These are phyloP conservation scores for Alternaria sp. DNA, from an alignment of 2,329 filamentous ascomycete species.

Conservation along the genomic window DNA sequence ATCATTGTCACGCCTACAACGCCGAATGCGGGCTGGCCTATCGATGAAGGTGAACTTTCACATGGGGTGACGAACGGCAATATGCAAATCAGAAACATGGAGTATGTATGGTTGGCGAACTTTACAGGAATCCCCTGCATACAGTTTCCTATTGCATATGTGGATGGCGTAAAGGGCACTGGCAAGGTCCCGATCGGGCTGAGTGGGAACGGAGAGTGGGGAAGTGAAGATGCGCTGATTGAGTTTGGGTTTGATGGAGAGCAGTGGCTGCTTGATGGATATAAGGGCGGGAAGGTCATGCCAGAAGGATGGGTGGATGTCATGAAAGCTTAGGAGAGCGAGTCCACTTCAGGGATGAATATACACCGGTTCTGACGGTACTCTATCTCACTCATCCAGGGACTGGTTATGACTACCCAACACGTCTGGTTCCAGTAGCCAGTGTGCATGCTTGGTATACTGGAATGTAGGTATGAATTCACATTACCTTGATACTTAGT, in stretches of 20 bases:
- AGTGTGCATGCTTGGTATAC: not conserved
- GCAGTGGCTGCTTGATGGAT: conserved; percentile 51
- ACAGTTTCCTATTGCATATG: conserved; percentile 76
- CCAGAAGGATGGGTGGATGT: conserved; percentile 51
- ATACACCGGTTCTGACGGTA: not conserved
- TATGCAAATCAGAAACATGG: conserved; percentile 76
- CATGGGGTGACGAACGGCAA: conserved; percentile 77
- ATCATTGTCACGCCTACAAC: conserved; percentile 80
- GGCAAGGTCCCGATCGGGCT: conserved; percentile 63
- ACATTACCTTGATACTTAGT: not conserved
- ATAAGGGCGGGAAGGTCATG: conserved; percentile 42
- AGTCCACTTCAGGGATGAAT: not conserved
- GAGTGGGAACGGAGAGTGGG: conserved; percentile 64
- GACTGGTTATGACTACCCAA: not conserved
- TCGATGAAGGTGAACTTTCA: conserved; percentile 66
- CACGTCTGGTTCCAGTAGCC: not conserved
- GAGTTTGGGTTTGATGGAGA: conserved; percentile 61
- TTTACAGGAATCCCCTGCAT: conserved; percentile 79
- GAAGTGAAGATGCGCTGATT: conserved; percentile 59
- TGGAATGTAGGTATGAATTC: not conserved
- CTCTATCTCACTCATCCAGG: not conserved
- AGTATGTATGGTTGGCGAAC: conserved; percentile 86
- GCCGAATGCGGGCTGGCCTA: conserved; percentile 77
- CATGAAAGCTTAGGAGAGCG: conserved; percentile 20
- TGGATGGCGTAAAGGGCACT: conserved; percentile 56